Evolutionary conservation across 169 alveolate genomes (phyloP).

Genomic region (Hepatocystis sp.): DNA sequence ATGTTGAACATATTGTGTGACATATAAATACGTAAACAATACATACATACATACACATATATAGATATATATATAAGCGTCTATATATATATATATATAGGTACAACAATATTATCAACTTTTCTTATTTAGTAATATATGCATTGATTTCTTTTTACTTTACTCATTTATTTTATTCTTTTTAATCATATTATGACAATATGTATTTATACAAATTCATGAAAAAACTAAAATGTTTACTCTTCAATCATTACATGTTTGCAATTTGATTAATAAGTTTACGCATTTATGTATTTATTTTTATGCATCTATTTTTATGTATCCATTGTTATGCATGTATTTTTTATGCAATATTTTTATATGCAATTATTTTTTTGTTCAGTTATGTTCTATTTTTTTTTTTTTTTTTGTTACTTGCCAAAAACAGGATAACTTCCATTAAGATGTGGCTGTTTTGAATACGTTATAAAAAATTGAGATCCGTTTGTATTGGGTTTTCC

Average conservation of each 20-base stretch:
- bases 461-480: constrained; percentile 94
- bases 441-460: constrained; percentile 93
- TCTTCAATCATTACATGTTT: background rate
- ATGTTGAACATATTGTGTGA: too few relatives aligned
- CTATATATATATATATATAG: too few relatives aligned
- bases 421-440: constrained; percentile 93
- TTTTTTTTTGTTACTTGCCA: constrained; percentile 84
- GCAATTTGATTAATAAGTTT: background rate
- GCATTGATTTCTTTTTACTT: too few relatives aligned
- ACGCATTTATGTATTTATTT: background rate
- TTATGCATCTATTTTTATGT: background rate
- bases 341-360: background rate
- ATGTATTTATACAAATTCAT: too few relatives aligned
- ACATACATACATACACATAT: background rate
- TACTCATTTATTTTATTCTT: too few relatives aligned
- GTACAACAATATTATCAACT: background rate
- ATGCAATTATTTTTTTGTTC: background rate
- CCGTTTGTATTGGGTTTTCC: constrained; percentile 94
- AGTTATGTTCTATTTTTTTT: constrained; percentile 6
- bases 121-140: too few relatives aligned
- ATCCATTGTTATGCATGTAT: background rate
- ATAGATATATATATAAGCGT: background rate
- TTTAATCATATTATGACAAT: too few relatives aligned
- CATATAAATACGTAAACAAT: too few relatives aligned
- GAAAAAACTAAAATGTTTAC: too few relatives aligned